Percentiles rank a stretch among this genome's conserved stretches.
phyloP scores from a whole-genome alignment of 176 grass and related monocot genomes.

The Tillandsia fasciculata region DNA sequence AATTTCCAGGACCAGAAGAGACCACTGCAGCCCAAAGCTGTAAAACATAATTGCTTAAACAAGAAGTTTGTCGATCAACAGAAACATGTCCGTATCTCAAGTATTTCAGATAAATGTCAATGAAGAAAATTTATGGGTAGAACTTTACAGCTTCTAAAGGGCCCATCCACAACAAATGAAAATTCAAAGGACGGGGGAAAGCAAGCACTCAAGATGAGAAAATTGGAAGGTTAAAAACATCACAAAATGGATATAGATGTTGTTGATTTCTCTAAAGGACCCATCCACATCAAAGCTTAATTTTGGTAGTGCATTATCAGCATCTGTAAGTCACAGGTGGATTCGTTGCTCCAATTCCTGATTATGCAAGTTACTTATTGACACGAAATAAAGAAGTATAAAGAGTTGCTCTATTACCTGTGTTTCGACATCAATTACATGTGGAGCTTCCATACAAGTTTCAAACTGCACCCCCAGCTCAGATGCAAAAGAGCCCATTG shows the following conservation, averaged over 20 bases:
- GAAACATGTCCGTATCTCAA: neutral
- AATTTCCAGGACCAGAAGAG: constrained; percentile 56
- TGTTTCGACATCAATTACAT: constrained; percentile 81
- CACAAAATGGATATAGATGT: neutral
- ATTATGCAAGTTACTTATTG: no score
- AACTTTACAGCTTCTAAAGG: no score
- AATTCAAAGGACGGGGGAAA: neutral
- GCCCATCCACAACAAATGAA: no score
- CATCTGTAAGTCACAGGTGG: no score
- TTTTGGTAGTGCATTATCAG: no score
- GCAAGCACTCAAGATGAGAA: neutral
- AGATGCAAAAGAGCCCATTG: constrained; percentile 95
- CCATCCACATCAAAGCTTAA: neutral
- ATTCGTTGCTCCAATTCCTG: no score
- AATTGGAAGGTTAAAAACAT: neutral
- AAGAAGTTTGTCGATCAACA: constrained; percentile 1
- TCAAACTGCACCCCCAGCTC: constrained; percentile 93
- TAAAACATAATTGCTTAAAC: constrained; percentile 6
- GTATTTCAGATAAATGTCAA: no score
- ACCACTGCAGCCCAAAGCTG: constrained; percentile 86
- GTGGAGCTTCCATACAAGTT: constrained; percentile 83
- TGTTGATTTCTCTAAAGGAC: neutral
- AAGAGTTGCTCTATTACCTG: constrained; percentile 34
- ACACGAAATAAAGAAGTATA: no score
- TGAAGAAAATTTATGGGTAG: no score